These are phyloP conservation scores for Penicillium sp. DNA, from an alignment of 2,329 filamentous ascomycete species.

Conservation along the genomic window DNA sequence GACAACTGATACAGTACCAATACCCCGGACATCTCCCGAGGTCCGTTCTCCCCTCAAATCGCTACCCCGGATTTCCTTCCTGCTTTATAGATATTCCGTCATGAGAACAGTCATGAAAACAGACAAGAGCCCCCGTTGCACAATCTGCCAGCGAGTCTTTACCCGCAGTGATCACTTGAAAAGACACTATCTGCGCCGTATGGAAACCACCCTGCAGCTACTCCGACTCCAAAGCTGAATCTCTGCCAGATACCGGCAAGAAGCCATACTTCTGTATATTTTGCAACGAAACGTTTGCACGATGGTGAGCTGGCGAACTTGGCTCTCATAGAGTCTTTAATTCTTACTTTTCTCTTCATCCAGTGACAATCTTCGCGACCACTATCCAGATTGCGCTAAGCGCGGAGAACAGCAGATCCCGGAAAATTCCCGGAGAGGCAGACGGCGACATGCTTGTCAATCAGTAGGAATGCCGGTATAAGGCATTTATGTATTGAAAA, in stretches of 20 bases:
- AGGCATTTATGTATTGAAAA: too few species aligned
- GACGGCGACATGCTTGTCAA: slow-evolving; percentile 50
- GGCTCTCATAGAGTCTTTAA: neutral
- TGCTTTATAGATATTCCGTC: too few species aligned
- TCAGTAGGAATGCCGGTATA: slow-evolving; percentile 33
- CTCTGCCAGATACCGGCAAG: slow-evolving; percentile 45
- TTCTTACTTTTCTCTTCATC: neutral
- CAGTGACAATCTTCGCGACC: slow-evolving; percentile 49
- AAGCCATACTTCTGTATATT: slow-evolving; percentile 50
- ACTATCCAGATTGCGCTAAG: slow-evolving; percentile 45
- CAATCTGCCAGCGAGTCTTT: slow-evolving; percentile 47
- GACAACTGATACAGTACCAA: too few species aligned
- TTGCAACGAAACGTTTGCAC: slow-evolving; percentile 47
- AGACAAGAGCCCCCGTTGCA: slow-evolving; percentile 46
- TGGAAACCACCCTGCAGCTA: slow-evolving; percentile 21
- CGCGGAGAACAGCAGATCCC: slow-evolving; percentile 46
- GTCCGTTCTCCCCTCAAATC: too few species aligned
- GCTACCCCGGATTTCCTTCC: too few species aligned
- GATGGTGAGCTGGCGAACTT: slow-evolving; percentile 36
- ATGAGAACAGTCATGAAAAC: slow-evolving; percentile 11
- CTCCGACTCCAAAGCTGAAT: slow-evolving; percentile 13
- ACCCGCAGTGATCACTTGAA: slow-evolving; percentile 51
- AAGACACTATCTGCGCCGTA: slow-evolving; percentile 49
- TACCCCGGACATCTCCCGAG: too few species aligned
- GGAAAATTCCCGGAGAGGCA: slow-evolving; percentile 47